Evolutionary conservation across 225 moss, liverwort and hornwort species (phyloP), one percentile per base, ranked within the genome.

Genomic region (Marchantia polymorpha): DNA sequence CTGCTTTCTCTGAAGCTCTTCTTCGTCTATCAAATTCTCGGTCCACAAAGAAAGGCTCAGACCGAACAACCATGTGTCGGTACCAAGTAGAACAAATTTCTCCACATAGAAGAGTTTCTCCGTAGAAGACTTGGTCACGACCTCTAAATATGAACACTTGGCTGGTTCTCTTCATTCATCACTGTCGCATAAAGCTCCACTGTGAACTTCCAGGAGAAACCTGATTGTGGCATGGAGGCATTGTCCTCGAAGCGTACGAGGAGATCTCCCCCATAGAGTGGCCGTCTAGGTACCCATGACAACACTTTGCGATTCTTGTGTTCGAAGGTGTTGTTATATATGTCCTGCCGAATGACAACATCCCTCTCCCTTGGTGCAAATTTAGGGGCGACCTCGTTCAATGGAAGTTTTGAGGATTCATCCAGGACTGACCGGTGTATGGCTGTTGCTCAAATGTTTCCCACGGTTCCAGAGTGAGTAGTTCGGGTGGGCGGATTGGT

Each of bases 271-370:
- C 20, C 17, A 64, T 64, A 64, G 20, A 64, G 9, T 64, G 64
- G 64, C 10, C 64, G 64, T 64, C 64, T 64, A 0, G 64, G 22
- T 64, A 64, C 64, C 64, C 64, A 64, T 0, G 64, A 10, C 3
- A 64, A 64, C 17, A 64, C 64, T 9, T 1, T 20, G 10, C 64
- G 19, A 64, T 64, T 64, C 64, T 64, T 64, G 23, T 19, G 64
- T 20, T 3, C 64, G 23, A 20, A 64, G 64, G 64, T 7, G n/a
- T 64, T 8, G n/a, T 19, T 23, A 11, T 64, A 1, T 1, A n/a
- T 64, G 64, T 64, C 64, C 9, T 64, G 64, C 19, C 64, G 64
- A 64, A 64, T 64, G 64, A 64, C n/a, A n/a, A 64, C 15, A 64
- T 64, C 64, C n/a, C n/a, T 64, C 9, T 64, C 64, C n/a, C n/a